Evolutionary conservation across 768 basidiomycete species (phyloP).

Genomic region (Suillus plorans): DNA sequence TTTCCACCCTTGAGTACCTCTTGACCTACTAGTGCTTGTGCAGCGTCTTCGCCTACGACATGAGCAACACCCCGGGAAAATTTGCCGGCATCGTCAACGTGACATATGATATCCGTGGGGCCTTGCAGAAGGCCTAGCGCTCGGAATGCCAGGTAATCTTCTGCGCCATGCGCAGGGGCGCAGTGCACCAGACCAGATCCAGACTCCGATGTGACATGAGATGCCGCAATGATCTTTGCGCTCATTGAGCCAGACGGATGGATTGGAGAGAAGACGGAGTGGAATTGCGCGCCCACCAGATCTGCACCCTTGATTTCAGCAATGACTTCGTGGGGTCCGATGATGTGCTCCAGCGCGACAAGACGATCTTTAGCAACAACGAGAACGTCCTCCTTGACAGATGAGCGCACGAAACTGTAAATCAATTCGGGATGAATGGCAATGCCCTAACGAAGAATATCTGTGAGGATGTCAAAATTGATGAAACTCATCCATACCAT

Average conservation of each 20-base stretch:
- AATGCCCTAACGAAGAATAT: conserved; percentile 63
- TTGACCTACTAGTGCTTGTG: conserved; percentile 55
- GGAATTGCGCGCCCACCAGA: conserved; percentile 62
- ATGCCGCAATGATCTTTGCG: conserved; percentile 59
- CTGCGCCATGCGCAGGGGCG: conserved; percentile 91
- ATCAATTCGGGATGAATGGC: conserved; percentile 74
- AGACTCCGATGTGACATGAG: conserved; percentile 81
- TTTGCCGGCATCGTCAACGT: conserved; percentile 75
- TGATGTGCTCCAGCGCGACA: conserved; percentile 29
- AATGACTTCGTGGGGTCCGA: conserved; percentile 20
- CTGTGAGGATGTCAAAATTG: not conserved
- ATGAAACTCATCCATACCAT: conserved; percentile 55
- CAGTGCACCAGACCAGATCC: conserved; percentile 96
- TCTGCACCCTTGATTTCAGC: conserved; percentile 35
- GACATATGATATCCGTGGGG: conserved; percentile 60
- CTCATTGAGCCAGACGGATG: not conserved
- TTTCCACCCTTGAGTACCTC: conserved; percentile 75
- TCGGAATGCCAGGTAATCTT: conserved; percentile 86
- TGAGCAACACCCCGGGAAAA: conserved; percentile 61
- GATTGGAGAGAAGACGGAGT: conserved; percentile 53
- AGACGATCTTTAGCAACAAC: conserved; percentile 56
- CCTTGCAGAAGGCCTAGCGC: conserved; percentile 45
- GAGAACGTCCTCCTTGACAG: conserved; percentile 29
- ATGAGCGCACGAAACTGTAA: conserved; percentile 54
- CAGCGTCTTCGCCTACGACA: conserved; percentile 53